Evolutionary conservation across 2,329 filamentous ascomycete genomes (phyloP), one percentile per base, ranked within the genome.

Genomic region (Trichoderma atrobrunneum): DNA sequence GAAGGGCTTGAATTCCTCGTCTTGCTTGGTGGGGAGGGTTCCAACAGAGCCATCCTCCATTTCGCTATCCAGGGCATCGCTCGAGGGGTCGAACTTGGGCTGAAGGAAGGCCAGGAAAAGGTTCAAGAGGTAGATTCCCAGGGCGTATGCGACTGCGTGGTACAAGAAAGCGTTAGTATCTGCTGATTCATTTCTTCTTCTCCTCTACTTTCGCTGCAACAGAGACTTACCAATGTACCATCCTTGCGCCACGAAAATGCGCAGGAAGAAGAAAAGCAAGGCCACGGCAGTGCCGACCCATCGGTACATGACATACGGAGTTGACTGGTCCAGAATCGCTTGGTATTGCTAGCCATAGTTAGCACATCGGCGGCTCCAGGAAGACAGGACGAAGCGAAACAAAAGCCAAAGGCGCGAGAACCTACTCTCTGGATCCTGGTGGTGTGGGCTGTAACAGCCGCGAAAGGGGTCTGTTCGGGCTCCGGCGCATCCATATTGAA

Each of bases 51-150:
- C 96, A 78, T 98, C 95, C 84, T 99, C 96, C 88, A 98, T 95
- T 76, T 97, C 95, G 80, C 94, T 96, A 82, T 99, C 96, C 81
- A 94, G 87, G 63, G 88, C 87, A 80, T 97, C 95, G 80, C 96
- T 93, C 75, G 94, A 97, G 71, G 96, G 96, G 85, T 99, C 96
- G 86, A 99, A 98, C 86, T 99, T 99, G 78, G 96, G 96, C 80
- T 95, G 93, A 70, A 99, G 88, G 87, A 99, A 99, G 77, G 96
- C 96, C 81, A 99, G 93, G 89, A 99, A 99, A 73, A 99, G 91
- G 85, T 99, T 99, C 74, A 99, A 91, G 62, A 99, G 93, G 87
- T 99, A 99, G 84, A 99, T 99, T 77, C 95, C 96, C 71, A 99
- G 91, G 48, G 95, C 96, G 84, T 99, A 99, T 77, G 95, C 95